Evolutionary conservation across 495 filamentous ascomycete species (phyloP).

Genomic region (Neurospora hispaniola): DNA sequence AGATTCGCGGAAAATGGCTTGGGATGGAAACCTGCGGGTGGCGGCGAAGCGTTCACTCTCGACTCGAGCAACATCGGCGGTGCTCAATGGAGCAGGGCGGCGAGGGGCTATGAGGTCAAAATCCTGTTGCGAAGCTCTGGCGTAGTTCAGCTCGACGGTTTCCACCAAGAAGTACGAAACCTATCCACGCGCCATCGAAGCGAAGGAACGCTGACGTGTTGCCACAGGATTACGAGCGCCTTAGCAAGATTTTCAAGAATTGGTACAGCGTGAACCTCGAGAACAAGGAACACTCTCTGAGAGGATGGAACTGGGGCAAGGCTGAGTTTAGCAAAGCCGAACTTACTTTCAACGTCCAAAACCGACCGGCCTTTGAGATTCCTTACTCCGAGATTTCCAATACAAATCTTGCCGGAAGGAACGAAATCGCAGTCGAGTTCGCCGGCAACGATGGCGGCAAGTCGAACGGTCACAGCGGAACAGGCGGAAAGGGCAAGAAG

Average conservation of each 20-base stretch:
- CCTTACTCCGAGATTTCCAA: slow-evolving; percentile 97
- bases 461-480: slow-evolving; percentile 64
- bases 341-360: slow-evolving; percentile 91
- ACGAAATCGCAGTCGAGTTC: slow-evolving; percentile 95
- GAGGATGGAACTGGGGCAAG: slow-evolving; percentile 99
- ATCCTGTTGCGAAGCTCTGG: slow-evolving; percentile 71
- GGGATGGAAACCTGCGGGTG: slow-evolving; percentile 83
- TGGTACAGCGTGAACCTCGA: slow-evolving; percentile 94
- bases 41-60: slow-evolving; percentile 85
- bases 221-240: slow-evolving; percentile 72
- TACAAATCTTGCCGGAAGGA: slow-evolving; percentile 94
- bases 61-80: slow-evolving; percentile 68
- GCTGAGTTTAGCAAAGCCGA: slow-evolving; percentile 93
- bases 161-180: slow-evolving; percentile 66
- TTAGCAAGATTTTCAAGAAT: slow-evolving; percentile 83
- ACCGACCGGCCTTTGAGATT: slow-evolving; percentile 92
- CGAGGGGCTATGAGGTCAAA: slow-evolving; percentile 87
- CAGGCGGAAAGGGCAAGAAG: slow-evolving; percentile 78
- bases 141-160: slow-evolving; percentile 90
- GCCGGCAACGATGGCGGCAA: slow-evolving; percentile 55
- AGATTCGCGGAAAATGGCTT: slow-evolving; percentile 85
- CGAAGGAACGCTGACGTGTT: slow-evolving; percentile 3
- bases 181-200: background rate
- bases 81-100: slow-evolving; percentile 92
- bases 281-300: slow-evolving; percentile 82